Base-by-base conservation (phyloP, 257 asterid genomes). In the Handroanthus guayacan region DNA sequence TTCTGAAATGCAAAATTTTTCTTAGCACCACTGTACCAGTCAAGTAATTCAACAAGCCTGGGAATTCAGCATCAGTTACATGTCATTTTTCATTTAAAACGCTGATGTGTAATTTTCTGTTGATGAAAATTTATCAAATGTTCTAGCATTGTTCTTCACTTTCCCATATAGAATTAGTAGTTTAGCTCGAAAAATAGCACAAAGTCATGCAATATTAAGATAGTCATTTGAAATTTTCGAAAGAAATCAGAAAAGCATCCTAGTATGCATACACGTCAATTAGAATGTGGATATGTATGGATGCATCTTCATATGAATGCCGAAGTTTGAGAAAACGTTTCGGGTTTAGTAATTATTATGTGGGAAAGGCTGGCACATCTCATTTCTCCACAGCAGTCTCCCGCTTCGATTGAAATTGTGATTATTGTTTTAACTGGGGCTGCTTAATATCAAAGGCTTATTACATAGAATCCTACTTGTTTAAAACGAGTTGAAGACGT, bases 301-400 rank as follows among this genome's bases (percentile, higher is more conserved):
- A 45, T 41, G 20, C 16, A 14, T 69, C 62, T 18, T 13, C 36
- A 51, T 47, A 67, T 48, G n/a, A 47, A 72, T 68, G 61, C 50
- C 71, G 50, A 55, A 72, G 62, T 48, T 13, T 47, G 50, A 54
- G 36, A 45, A 56, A 64, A 52, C 12, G 65, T 70, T 31, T 25
- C 18, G 12, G 51, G 60, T 79, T 50, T 60, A 71, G 71, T 52
- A 39, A 64, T 66, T 48, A 75, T 45, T 13, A 41, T 9, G 62
- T 50, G 51, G 52, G 36, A 65, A 50, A 71, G 9, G 52, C 38
- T 47, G 69, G 6, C n/a, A 43, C n/a, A 55, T 64, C 69, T 60
- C 76, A 67, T 58, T 50, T 45, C 63, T 71, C 66, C 69, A 65
- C 70, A 83, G 44, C 60, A 48, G 72, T 25, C 68, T 64, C 48